phyloP scores from a whole-genome alignment of 345 rosid species.

The Crucihimalaya himalaica region DNA sequence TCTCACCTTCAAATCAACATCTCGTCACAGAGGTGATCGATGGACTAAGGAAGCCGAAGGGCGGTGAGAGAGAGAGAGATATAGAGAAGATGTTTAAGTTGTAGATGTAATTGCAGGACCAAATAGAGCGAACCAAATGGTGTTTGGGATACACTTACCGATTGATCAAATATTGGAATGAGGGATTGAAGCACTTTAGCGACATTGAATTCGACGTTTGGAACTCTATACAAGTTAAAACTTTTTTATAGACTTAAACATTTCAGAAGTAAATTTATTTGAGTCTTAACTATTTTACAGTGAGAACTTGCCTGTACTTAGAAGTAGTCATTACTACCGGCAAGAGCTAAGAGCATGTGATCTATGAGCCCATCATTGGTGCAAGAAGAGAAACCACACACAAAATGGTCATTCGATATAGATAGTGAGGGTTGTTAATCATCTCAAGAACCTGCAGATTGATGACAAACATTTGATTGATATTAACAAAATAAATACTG shows the following conservation, averaged over 20 bases:
- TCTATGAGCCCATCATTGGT: slow-evolving; percentile 86
- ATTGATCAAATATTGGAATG: slow-evolving; percentile 75
- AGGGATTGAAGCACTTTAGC: slow-evolving; percentile 95
- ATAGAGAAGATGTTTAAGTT: no score
- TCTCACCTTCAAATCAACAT: no score
- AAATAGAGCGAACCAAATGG: neutral
- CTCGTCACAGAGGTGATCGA: no score
- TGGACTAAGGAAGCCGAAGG: no score
- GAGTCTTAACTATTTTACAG: neutral
- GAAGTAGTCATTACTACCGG: slow-evolving; percentile 72
- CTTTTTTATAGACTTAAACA: slow-evolving; percentile 6
- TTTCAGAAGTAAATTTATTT: neutral
- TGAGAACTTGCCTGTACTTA: slow-evolving; percentile 70
- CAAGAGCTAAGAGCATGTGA: slow-evolving; percentile 78
- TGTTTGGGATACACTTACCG: slow-evolving; percentile 51
- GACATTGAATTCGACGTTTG: slow-evolving; percentile 93
- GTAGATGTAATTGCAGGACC: no score
- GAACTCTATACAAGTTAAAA: slow-evolving; percentile 60
- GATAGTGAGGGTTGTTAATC: slow-evolving; percentile 74
- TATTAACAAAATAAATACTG: neutral
- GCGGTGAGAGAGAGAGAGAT: no score
- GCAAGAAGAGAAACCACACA: slow-evolving; percentile 79
- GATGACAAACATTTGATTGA: neutral
- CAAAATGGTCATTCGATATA: slow-evolving; percentile 87
- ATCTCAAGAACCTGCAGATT: slow-evolving; percentile 71